Percentiles rank a stretch among this genome's conserved stretches.
phyloP scores from a whole-genome alignment of 2,329 filamentous ascomycete species.

The Clarireedia homoeocarpa region DNA sequence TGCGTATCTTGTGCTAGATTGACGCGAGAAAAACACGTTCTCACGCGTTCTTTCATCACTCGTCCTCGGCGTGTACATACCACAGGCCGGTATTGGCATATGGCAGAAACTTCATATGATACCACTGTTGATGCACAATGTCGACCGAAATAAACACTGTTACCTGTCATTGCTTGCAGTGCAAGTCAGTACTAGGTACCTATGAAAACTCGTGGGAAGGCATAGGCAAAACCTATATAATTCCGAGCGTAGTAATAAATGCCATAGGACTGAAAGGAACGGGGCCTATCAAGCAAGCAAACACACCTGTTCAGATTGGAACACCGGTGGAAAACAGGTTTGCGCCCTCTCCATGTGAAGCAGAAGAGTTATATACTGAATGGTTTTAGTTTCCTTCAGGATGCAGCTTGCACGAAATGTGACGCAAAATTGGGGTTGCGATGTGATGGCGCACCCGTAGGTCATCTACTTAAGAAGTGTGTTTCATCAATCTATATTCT shows the following conservation, averaged over 20 bases:
- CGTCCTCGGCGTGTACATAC: background rate
- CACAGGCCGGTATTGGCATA: too few relatives aligned
- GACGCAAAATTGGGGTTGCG: conserved; percentile 21
- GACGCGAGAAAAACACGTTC: conserved; percentile 4
- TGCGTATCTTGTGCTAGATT: background rate
- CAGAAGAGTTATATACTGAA: background rate
- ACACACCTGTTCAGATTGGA: conserved; percentile 16
- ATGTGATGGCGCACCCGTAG: conserved; percentile 26
- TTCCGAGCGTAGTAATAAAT: conserved; percentile 19
- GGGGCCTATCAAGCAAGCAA: conserved; percentile 19
- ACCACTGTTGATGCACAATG: background rate
- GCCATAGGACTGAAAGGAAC: conserved; percentile 19
- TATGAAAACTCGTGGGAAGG: conserved; percentile 27
- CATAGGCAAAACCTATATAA: conserved; percentile 28
- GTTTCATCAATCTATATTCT: background rate
- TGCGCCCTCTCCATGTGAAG: background rate
- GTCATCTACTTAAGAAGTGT: conserved; percentile 25
- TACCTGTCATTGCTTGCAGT: conserved; percentile 21
- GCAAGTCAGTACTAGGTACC: conserved; percentile 21
- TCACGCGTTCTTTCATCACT: background rate
- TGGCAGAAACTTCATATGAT: too few relatives aligned
- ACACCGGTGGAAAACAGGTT: conserved; percentile 25
- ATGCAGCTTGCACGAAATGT: conserved; percentile 26
- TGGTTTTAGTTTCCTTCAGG: conserved; percentile 22
- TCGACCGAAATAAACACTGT: background rate